phyloP scores from a whole-genome alignment of 352 stramenopile genomes.

The Pythium plurisporium region DNA sequence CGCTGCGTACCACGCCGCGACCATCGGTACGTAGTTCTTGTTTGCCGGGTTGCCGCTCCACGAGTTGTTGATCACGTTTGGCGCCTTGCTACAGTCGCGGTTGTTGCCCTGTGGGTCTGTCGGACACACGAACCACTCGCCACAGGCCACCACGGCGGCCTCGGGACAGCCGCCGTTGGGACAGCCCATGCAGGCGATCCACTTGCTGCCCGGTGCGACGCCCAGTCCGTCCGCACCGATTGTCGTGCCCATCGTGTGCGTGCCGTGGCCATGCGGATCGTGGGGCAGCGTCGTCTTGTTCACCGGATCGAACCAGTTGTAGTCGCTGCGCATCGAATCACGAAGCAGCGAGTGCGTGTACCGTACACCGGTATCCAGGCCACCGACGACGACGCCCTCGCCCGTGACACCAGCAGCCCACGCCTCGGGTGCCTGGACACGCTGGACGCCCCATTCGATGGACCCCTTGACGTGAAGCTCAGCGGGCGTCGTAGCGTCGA shows the following conservation, averaged over 20 bases:
- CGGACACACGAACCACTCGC: conserved; percentile 18
- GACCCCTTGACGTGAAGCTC: conserved; percentile 13
- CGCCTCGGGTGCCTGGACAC: conserved; percentile 13
- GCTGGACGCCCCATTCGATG: conserved; percentile 19
- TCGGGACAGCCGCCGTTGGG: conserved; percentile 7
- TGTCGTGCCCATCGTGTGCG: conserved; percentile 24
- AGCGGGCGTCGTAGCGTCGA: background rate
- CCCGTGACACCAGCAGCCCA: conserved; percentile 20
- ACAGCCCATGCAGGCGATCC: conserved; percentile 13
- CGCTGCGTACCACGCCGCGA: conserved; percentile 22
- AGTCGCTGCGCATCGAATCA: conserved; percentile 18
- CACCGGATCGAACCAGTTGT: conserved; percentile 28
- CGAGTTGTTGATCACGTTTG: conserved; percentile 20
- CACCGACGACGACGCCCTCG: conserved; percentile 23
- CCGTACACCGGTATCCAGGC: conserved; percentile 26
- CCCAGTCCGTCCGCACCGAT: conserved; percentile 21
- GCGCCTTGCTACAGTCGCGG: conserved; percentile 13
- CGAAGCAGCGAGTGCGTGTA: conserved; percentile 14
- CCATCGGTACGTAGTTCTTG: conserved; percentile 8
- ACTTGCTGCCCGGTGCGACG: conserved; percentile 23
- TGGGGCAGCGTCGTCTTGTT: conserved; percentile 9
- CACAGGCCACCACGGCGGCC: conserved; percentile 3
- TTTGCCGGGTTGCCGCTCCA: conserved; percentile 1
- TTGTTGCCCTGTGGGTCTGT: conserved; percentile 12
- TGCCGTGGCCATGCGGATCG: conserved; percentile 26